Base-by-base conservation (phyloP, 805 yeast genomes). In the Starmerella potacharoeniae region DNA sequence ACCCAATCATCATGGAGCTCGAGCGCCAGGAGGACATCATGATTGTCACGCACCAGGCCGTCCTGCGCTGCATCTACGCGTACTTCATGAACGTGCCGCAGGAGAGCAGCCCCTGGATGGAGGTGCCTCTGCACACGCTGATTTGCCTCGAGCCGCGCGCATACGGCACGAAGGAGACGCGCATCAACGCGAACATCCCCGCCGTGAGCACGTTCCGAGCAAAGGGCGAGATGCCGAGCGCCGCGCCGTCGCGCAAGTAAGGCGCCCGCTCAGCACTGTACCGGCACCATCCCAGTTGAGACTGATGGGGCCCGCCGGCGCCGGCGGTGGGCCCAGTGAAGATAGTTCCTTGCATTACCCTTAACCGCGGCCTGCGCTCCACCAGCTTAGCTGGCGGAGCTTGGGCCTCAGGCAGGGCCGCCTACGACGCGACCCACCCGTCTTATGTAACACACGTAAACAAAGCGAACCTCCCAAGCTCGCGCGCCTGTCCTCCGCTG, bases 81-180 rank as follows among this genome's bases (percentile, higher is more conserved):
- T 93, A 93, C 70, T 93, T 90, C 67, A 93, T 93, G 97, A 91
- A 93, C 67, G 95, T 93, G 17, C 96, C 97, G 5, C 97, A 91
- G 69, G 96, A 91, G 64, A 91, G 88, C 68, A 80, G 90, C 56
- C 99, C 99, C 5, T 93, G 98, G 98, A 89, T 93, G 96, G 87
- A 95, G 41, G 95, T 93, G 56, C 99, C 99, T 6, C 74, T 93
- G 64, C 99, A 93, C 67, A 93, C 98, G 0, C 73, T 93, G 68
- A 93, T 93, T 65, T 85, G 88, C 66, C 74, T 93, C 59, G 97
- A 93, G 68, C 96, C 97, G n/a, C 77, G 95, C 55, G 96, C 98
- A 0, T 90, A 87, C 65, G 83, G 83, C 50, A 90, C 98, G 0
- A 71, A 82, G 44, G 97, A 90, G 16, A 84, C 91, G 17, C 77